phyloP scores from a whole-genome alignment of 1,284 basidiomycete species.

The Ustilago trichophora region DNA sequence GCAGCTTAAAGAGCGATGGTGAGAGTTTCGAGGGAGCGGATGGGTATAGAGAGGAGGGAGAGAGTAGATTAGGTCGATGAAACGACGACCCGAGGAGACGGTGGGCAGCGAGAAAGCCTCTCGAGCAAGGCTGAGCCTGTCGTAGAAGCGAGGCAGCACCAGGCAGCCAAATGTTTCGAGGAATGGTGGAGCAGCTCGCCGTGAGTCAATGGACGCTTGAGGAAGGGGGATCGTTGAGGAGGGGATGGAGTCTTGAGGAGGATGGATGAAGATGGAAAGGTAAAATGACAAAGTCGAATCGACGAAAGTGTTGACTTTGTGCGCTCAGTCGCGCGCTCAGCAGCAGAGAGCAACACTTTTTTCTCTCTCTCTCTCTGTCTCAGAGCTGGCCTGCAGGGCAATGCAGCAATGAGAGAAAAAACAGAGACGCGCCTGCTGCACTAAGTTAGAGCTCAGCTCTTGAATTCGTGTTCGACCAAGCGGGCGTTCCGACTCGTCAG shows the following conservation, averaged over 20 bases:
- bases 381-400: conserved; percentile 5
- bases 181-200: conserved; percentile 21
- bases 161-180: conserved; percentile 33
- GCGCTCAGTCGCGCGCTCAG: conserved; percentile 14
- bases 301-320: conserved; percentile 5
- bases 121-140: background rate
- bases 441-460: too few relatives aligned
- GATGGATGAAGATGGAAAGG: conserved; percentile 5
- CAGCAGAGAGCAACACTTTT: conserved; percentile 29
- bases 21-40: background rate
- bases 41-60: conserved; percentile 11
- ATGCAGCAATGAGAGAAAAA: conserved; percentile 13
- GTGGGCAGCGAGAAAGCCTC: conserved; percentile 1
- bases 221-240: conserved; percentile 10
- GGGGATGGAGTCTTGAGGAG: conserved; percentile 2
- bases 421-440: conserved; percentile 25
- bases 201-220: too few relatives aligned
- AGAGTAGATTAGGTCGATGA: background rate
- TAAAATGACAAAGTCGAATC: too few relatives aligned
- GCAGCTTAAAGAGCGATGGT: too few relatives aligned
- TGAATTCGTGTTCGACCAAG: too few relatives aligned
- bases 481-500: too few relatives aligned
- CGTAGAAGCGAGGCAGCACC: conserved; percentile 32
- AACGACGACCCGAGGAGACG: background rate
- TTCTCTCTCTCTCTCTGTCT: too few relatives aligned